Base-by-base conservation (phyloP, 1,284 basidiomycete genomes). In the Trametes sp. region DNA sequence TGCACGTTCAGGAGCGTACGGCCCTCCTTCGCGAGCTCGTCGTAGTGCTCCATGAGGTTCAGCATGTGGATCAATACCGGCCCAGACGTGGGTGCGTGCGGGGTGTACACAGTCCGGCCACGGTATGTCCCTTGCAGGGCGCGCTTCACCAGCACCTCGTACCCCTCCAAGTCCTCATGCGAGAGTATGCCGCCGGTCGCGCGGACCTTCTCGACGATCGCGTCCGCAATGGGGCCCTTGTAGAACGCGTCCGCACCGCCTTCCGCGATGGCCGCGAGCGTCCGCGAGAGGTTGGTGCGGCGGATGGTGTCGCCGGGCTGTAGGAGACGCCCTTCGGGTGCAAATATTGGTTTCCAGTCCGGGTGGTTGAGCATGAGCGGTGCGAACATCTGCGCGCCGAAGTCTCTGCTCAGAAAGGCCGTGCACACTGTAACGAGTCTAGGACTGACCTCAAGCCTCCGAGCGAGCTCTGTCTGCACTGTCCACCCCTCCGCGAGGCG, bases 71-170 rank as follows among this genome's bases (percentile, higher is more conserved):
- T 75, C 31, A 96, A 77, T 8, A 90, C 91, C 70, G 90, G 87
- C 21, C 94, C 95, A 29, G 88, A 93, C 4, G 92, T 90, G 7
- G 96, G 96, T 11, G 93, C 89, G 70, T 87, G 86, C 0, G 92
- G 87, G 0, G 94, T 95, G 77, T 94, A 98, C 26, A 98, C 82
- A 62, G 86, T 93, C 69, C 87, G 86, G 46, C 88, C 88, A 28
- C 82, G 82, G 76, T 94, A 98, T 0, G 83, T 87, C 5, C 93
- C 92, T 70, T 88, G 74, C 44, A 98, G 79, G 5, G 97, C 93
- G 35, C 81, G 87, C 59, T 84, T 78, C n/a, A 94, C 86, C 54
- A 86, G 84, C 26, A 92, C 88, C 31, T 79, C 74, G 77, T 96
- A 99, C 19, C 79, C 79, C 55, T 81, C 80, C 31, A 97, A 76